Base-by-base conservation (phyloP, 371 early-diverging fungal species). In the Rhizopus delemar region DNA sequence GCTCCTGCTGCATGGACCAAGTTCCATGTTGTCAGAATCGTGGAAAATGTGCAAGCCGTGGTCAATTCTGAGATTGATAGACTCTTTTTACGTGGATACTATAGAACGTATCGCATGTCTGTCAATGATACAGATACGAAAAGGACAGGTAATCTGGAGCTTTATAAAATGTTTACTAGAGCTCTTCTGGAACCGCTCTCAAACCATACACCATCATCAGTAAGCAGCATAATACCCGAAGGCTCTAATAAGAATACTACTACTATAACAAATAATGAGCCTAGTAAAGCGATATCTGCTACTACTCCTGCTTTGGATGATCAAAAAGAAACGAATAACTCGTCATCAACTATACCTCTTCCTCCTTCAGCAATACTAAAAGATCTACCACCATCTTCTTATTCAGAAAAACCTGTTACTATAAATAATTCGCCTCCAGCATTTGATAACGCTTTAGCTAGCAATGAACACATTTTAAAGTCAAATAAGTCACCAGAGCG, bases 1-100 rank as follows among this genome's bases (percentile, higher is more conserved):
- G 59, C 63, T 11, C 79, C 79, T 1, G 76, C 70, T 49, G 79
- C 74, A 16, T 76, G 74, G 73, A 56, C 69, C 22, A 79, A 76
- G 46, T 56, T 79, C 12, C 59, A 63, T 34, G 52, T 74, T 2
- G 16, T 74, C 2, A 56, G 60, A 28, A 60, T 72, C 0, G 66
- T 70, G 1, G 46, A 56, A n/a, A 56, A 64, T 29, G 67, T 74
- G 5, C 57, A 69, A 5, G 45, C 69, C 0, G 51, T 70, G 4
- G 59, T 74, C 15, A 70, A 65, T 8, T 33, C 49, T n/a, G 62
- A 68, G 2, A 74, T 79, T 59, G 73, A 79, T 38, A 63, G 65
- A 35, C 56, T 58, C 8, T 68, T 64, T 38, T 68, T 79, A 8
- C 68, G 69, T 15, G 64, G 66, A n/a, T 67, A 67, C 0, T 79